Base-by-base conservation (phyloP, 768 basidiomycete species). In the Lactifluus echinatus region DNA sequence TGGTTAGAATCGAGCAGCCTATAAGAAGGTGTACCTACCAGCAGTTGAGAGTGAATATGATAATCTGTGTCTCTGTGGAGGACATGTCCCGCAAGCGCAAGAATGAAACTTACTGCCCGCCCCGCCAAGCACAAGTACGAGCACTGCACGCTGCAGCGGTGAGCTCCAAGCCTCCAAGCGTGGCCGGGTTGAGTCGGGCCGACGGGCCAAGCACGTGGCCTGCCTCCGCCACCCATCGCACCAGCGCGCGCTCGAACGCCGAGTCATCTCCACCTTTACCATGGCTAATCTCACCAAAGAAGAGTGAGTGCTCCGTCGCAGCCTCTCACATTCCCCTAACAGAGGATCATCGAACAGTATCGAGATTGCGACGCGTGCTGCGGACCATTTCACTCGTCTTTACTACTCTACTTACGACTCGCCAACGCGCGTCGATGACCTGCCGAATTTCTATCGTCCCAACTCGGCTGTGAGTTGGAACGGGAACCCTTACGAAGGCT, bases 361-460 rank as follows among this genome's bases (percentile, higher is more conserved):
- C 68, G 87, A 90, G 70, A 87, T 92, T 62, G 86, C 88, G 39
- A 88, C 87, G 19, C 76, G 88, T 44, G 89, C 89, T 15, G 89
- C 90, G 42, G 87, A 90, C 65, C 78, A 83, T 63, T 93, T 93
- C 69, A 85, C 85, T 45, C 83, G 85, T 57, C 76, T 92, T 31
- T 93, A 88, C 68, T 93, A 93, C 69, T 73, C 80, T 39, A 80
- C 88, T 0, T 91, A 91, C 71, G 89, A 93, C 72, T 87, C 89
- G 3, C 70, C 80, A 53, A 82, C 83, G n/a, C 84, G 89, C 40
- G 77, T 82, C 23, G 79, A 82, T 50, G 86, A 89, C 66, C 71
- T 93, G 10, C 86, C 87, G 50, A 83, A 86, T 65, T 89, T 91
- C 69, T 93, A 93, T 66, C 84, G 91, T 12, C 70, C 82, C 15